Conservation (phyloP, 495 filamentous ascomycete species). For the Darksidea phi region DNA sequence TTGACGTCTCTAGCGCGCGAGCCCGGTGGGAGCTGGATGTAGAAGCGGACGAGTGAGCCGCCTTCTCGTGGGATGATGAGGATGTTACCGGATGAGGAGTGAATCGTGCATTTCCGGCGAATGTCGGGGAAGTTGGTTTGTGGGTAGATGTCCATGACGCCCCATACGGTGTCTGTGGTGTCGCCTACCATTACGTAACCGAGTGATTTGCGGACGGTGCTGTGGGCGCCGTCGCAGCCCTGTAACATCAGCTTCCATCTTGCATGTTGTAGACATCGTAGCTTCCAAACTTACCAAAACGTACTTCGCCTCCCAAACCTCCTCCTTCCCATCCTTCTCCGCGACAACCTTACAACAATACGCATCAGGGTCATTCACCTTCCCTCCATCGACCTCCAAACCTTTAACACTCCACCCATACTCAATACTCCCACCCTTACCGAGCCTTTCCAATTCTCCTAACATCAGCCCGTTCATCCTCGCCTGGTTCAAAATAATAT, state of each 20-base stretch:
- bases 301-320: conserved; percentile 64
- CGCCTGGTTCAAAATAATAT: conserved; percentile 77
- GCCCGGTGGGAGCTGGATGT: conserved; percentile 63
- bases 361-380: conserved; percentile 45
- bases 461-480: conserved; percentile 65
- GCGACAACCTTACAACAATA: conserved; percentile 57
- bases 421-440: conserved; percentile 45
- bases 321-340: conserved; percentile 52
- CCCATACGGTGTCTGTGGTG: conserved; percentile 71
- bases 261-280: not conserved
- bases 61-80: conserved; percentile 69
- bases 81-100: conserved; percentile 54
- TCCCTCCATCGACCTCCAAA: conserved; percentile 53
- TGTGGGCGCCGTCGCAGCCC: conserved; percentile 80
- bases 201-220: conserved; percentile 62
- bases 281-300: conserved; percentile 61
- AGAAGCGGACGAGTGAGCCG: conserved; percentile 58
- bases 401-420: conserved; percentile 59
- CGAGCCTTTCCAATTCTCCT: conserved; percentile 49
- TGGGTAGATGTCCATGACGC: conserved; percentile 80
- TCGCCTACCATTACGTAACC: conserved; percentile 74
- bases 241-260: conserved; percentile 32
- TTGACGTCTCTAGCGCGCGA: conserved; percentile 44
- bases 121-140: conserved; percentile 75
- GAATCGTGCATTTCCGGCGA: conserved; percentile 58